A percentile compares a stretch with the other conserved stretches of the same genome.
These are phyloP conservation scores for Aureobasidium sp. DNA, from an alignment of 2,329 filamentous ascomycete genomes.

Conservation along the genomic window DNA sequence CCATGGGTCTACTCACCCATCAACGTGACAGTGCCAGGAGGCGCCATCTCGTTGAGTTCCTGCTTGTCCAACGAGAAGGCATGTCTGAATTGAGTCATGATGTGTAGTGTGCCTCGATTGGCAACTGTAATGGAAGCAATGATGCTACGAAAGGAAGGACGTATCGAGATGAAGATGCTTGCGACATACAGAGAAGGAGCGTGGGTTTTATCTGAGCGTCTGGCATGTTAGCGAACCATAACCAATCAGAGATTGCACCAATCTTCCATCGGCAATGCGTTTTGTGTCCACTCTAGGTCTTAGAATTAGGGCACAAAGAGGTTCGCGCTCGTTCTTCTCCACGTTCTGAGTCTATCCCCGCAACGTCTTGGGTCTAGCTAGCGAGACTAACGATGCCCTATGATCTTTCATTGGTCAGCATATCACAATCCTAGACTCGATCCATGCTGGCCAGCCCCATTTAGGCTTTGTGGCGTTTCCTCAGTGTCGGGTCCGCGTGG, in stretches of 20 bases:
- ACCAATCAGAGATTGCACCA: neutral
- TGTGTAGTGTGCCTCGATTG: conserved; percentile 3
- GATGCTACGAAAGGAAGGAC: neutral
- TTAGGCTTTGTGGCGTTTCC: no score
- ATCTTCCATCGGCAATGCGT: neutral
- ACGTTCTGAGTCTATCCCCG: neutral
- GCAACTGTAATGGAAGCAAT: neutral
- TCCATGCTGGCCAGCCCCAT: no score
- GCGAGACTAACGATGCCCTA: neutral
- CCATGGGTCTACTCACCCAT: conserved; percentile 27
- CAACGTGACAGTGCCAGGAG: conserved; percentile 34
- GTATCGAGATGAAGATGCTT: neutral
- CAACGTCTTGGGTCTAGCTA: neutral
- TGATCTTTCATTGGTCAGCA: no score
- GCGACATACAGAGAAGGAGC: neutral
- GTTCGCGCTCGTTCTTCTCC: neutral
- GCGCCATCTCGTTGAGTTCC: conserved; percentile 33
- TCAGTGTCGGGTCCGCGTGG: no score
- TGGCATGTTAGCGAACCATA: neutral
- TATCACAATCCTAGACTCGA: no score
- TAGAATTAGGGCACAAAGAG: neutral
- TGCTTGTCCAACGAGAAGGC: conserved; percentile 35
- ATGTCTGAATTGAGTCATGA: conserved; percentile 30
- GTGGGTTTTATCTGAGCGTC: neutral
- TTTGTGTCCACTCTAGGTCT: neutral